Conservation (phyloP, 257 asterid genomes). For the Nicotiana sylvestris region DNA sequence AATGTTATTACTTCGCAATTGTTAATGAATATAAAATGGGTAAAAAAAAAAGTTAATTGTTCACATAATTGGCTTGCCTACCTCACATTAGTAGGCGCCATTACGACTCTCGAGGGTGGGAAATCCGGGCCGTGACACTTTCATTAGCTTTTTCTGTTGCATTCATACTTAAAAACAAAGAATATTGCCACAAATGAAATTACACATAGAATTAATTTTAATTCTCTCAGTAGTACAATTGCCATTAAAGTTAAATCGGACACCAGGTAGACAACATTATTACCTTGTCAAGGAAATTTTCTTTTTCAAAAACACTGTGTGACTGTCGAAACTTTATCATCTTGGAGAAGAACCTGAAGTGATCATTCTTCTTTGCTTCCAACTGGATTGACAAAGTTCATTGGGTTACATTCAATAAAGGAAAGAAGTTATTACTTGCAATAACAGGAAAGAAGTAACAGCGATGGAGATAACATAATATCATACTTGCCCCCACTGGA, state of each 20-base stretch:
- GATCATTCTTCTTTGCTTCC: conserved; percentile 64
- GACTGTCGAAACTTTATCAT: conserved; percentile 63
- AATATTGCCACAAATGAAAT: background rate
- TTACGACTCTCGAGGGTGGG: too few species aligned
- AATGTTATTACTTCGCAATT: too few species aligned
- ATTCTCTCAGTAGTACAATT: background rate
- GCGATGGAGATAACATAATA: background rate
- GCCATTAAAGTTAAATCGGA: background rate
- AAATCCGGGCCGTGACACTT: background rate
- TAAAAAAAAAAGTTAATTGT: too few species aligned
- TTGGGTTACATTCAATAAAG: background rate
- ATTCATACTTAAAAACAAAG: background rate
- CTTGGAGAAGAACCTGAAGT: conserved; percentile 85
- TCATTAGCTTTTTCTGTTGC: background rate
- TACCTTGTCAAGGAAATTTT: conserved; percentile 78
- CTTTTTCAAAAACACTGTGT: conserved; percentile 54
- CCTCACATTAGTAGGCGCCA: too few species aligned
- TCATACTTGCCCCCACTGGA: conserved; percentile 89
- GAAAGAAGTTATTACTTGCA: background rate
- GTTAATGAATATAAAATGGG: too few species aligned
- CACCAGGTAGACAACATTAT: conserved; percentile 6
- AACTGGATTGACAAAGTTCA: conserved; percentile 48
- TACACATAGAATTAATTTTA: background rate
- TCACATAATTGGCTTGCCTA: too few species aligned
- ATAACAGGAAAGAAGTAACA: background rate